Percentiles rank a stretch among this genome's conserved stretches.
These are phyloP conservation scores for Diaporthe sp. DNA, from an alignment of 2,329 filamentous ascomycete genomes.

Conservation along the genomic window DNA sequence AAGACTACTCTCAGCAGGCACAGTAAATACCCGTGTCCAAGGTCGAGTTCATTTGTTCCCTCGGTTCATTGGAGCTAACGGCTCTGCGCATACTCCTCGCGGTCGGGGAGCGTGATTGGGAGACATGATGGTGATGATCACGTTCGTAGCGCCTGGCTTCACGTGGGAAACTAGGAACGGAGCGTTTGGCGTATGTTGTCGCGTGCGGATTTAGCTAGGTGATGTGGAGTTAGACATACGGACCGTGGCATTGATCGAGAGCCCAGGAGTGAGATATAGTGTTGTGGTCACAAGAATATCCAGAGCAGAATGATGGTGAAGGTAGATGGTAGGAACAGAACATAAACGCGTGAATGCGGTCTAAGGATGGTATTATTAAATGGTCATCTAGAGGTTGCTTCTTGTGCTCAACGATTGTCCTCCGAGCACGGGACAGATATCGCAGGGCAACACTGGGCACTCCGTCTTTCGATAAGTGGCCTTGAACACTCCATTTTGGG, in stretches of 20 bases:
- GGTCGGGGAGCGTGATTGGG: neutral
- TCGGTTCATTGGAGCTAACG: neutral
- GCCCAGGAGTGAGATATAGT: neutral
- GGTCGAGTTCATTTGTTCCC: neutral
- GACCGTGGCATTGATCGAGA: neutral
- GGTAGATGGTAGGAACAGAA: neutral
- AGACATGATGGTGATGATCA: neutral
- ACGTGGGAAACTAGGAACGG: neutral
- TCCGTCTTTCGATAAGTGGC: neutral
- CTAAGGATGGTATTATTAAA: slow-evolving; percentile 12
- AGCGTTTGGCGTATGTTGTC: too few species aligned
- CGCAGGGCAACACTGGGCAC: neutral
- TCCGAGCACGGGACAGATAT: neutral
- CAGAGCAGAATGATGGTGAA: neutral
- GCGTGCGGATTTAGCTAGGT: too few species aligned
- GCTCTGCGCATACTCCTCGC: neutral
- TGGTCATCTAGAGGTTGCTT: neutral
- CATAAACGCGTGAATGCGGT: neutral
- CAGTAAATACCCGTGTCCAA: neutral
- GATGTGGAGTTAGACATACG: neutral
- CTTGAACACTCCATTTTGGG: neutral
- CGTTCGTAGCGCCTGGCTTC: neutral
- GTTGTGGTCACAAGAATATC: neutral
- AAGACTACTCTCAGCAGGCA: neutral
- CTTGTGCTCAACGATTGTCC: slow-evolving; percentile 3